Evolutionary conservation across 129 eudicot genomes (phyloP).

Genomic region (Lactuca saligna): DNA sequence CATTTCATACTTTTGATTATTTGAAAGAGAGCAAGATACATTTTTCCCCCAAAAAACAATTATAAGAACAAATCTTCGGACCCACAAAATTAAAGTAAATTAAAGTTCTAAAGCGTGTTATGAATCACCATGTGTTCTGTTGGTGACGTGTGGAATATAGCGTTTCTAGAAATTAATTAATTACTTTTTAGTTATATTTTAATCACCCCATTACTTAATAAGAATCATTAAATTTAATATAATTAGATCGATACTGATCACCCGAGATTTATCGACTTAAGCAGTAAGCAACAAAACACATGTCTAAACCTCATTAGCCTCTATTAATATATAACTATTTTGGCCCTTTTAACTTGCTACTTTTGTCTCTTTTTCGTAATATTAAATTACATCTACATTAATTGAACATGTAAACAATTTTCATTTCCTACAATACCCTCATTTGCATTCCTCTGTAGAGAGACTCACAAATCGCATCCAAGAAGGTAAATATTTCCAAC

Average conservation of each 20-base stretch:
- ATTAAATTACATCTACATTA: slow-evolving; percentile 24
- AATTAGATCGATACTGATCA: slow-evolving; percentile 30
- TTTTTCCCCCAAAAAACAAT: no score
- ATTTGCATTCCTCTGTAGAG: background rate
- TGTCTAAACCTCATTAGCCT: slow-evolving; percentile 28
- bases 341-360: slow-evolving; percentile 14
- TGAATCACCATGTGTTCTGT: slow-evolving; percentile 26
- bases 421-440: slow-evolving; percentile 22
- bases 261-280: slow-evolving; percentile 35
- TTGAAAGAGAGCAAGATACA: no score
- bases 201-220: slow-evolving; percentile 22
- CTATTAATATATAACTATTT: slow-evolving; percentile 20
- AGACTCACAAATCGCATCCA: background rate
- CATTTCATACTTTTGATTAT: no score
- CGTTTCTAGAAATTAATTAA: slow-evolving; percentile 22
- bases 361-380: slow-evolving; percentile 10
- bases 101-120: slow-evolving; percentile 33
- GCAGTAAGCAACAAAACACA: slow-evolving; percentile 32
- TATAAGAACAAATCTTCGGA: slow-evolving; percentile 8
- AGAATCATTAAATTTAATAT: slow-evolving; percentile 25
- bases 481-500: background rate
- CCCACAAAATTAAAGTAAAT: background rate
- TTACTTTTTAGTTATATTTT: slow-evolving; percentile 27
- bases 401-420: slow-evolving; percentile 20
- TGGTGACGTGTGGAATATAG: slow-evolving; percentile 33